A percentile compares a stretch with the other conserved stretches of the same genome.
These are phyloP conservation scores for Macrophomina tecta DNA, from an alignment of 2,329 filamentous ascomycete genomes.

Conservation along the genomic window DNA sequence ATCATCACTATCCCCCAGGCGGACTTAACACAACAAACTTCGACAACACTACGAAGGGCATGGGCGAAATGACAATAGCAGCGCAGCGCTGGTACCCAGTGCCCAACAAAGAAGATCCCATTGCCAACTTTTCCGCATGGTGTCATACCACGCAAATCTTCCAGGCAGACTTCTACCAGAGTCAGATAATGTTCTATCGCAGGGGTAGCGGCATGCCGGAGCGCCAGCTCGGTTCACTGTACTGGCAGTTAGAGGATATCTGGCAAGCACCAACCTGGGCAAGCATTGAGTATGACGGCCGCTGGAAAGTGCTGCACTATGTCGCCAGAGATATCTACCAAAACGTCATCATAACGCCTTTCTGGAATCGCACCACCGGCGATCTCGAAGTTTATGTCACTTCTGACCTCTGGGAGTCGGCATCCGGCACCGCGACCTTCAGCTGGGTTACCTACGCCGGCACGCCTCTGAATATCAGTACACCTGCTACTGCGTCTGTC, in stretches of 20 bases:
- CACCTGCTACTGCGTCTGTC: slow-evolving; percentile 44
- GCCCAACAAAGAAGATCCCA: slow-evolving; percentile 58
- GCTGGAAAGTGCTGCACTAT: slow-evolving; percentile 69
- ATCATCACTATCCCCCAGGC: slow-evolving; percentile 64
- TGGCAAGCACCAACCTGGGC: slow-evolving; percentile 71
- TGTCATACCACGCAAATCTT: slow-evolving; percentile 68
- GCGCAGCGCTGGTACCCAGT: slow-evolving; percentile 63
- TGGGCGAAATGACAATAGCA: slow-evolving; percentile 65
- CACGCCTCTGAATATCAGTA: slow-evolving; percentile 49
- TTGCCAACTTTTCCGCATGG: slow-evolving; percentile 68
- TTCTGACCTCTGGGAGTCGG: slow-evolving; percentile 62
- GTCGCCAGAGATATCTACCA: slow-evolving; percentile 63
- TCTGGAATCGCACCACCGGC: slow-evolving; percentile 59
- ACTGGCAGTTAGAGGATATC: slow-evolving; percentile 71
- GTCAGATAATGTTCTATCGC: slow-evolving; percentile 67
- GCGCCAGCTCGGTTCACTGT: slow-evolving; percentile 64
- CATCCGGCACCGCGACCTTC: slow-evolving; percentile 54
- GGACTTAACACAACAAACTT: slow-evolving; percentile 56
- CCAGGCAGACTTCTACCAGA: slow-evolving; percentile 67
- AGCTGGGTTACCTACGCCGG: slow-evolving; percentile 61
- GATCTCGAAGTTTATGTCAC: slow-evolving; percentile 61
- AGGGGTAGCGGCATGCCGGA: slow-evolving; percentile 63
- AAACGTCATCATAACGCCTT: slow-evolving; percentile 64
- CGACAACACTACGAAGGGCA: slow-evolving; percentile 51
- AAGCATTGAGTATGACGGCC: slow-evolving; percentile 66